Evolutionary conservation across 108 stramenopile genomes (phyloP).

Genomic region (Nitzschia putrida): DNA sequence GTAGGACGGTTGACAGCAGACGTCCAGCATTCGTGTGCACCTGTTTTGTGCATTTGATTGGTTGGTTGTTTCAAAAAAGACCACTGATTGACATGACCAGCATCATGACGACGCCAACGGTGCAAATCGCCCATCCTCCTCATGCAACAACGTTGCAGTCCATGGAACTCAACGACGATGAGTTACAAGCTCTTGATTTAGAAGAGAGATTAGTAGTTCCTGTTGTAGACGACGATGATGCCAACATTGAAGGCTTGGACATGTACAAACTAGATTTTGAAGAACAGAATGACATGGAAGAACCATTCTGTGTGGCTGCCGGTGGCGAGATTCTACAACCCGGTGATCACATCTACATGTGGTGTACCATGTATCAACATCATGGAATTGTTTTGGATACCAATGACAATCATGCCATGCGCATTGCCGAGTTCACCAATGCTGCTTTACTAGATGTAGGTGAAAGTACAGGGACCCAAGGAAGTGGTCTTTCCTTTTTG

Average conservation of each 20-base stretch:
- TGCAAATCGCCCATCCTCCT: too few species aligned
- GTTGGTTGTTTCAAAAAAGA: too few species aligned
- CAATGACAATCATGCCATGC: conserved; percentile 1
- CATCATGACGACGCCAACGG: too few species aligned
- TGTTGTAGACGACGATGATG: neutral
- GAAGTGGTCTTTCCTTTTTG: neutral
- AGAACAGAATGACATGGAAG: neutral
- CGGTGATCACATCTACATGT: conserved; percentile 57
- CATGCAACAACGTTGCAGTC: too few species aligned
- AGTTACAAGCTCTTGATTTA: too few species aligned
- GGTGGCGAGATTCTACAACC: conserved; percentile 35
- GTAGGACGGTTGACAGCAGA: too few species aligned
- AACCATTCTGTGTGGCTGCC: neutral
- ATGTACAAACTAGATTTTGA: conserved; percentile 18
- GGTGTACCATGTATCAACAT: conserved; percentile 50
- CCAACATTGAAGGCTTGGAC: conserved; percentile 13
- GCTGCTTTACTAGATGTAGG: conserved; percentile 19
- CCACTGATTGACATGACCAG: too few species aligned
- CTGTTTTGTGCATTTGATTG: too few species aligned
- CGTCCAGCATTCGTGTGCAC: too few species aligned
- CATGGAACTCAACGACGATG: too few species aligned
- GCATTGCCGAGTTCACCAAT: conserved; percentile 46
- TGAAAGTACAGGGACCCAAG: conserved; percentile 2
- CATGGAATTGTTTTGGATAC: conserved; percentile 49
- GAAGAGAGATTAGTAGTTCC: too few species aligned